Conservation (phyloP, 1,284 basidiomycete genomes). For the Golubevia sp. region DNA sequence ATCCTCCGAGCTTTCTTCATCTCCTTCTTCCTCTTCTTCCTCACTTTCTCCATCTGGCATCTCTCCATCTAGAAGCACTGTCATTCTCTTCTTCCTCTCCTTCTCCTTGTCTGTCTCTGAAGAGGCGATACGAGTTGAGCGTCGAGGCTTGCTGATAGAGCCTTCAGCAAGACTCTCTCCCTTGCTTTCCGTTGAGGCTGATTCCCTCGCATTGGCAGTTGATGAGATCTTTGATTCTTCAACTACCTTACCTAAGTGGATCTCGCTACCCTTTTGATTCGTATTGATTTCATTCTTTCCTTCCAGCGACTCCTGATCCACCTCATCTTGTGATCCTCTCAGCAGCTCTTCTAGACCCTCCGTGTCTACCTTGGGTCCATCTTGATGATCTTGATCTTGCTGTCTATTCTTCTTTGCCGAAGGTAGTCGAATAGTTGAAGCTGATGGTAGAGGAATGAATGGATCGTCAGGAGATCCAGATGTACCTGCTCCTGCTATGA, state of each 20-base stretch:
- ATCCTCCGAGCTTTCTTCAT: background rate
- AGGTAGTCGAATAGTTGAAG: background rate
- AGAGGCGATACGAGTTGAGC: too few species aligned
- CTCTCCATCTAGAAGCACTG: constrained; percentile 38
- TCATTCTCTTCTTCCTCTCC: constrained; percentile 29
- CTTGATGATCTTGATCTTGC: background rate
- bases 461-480: background rate
- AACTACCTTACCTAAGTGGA: background rate
- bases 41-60: constrained; percentile 22
- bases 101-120: constrained; percentile 1
- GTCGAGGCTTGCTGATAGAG: background rate
- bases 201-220: too few species aligned
- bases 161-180: background rate
- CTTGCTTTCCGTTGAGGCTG: background rate
- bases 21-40: constrained; percentile 5
- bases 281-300: background rate
- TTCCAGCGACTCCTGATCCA: background rate
- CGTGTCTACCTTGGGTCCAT: background rate
- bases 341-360: background rate
- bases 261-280: background rate
- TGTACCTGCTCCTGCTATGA: background rate
- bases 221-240: too few species aligned
- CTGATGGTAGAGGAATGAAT: background rate
- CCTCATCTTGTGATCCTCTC: background rate
- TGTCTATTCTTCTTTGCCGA: background rate